Conservation (phyloP, 1,284 basidiomycete genomes). For the Ustilago trichophora region DNA sequence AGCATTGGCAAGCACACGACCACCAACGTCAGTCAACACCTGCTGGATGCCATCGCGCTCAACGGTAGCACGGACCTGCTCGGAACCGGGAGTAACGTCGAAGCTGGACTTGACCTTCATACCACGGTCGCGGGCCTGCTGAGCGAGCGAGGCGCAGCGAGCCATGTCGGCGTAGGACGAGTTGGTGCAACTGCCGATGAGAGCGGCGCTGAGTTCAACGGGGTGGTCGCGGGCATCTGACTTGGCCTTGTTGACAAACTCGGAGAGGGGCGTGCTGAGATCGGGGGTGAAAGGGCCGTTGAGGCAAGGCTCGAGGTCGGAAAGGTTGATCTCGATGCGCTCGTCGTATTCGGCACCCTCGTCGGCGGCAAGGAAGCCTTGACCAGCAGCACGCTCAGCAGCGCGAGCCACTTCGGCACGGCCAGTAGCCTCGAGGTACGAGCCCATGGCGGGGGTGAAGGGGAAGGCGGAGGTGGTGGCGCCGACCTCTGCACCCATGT, state of each 20-base stretch:
- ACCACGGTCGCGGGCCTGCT: constrained; percentile 86
- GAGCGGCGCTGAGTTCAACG: constrained; percentile 81
- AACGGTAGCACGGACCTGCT: constrained; percentile 97
- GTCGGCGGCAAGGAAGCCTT: constrained; percentile 81
- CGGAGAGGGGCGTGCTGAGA: constrained; percentile 91
- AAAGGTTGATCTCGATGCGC: constrained; percentile 91
- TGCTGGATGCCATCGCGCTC: constrained; percentile 89
- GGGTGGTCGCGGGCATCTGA: constrained; percentile 83
- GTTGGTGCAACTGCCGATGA: constrained; percentile 98
- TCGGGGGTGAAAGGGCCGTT: constrained; percentile 99
- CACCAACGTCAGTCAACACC: constrained; percentile 84
- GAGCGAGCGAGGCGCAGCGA: constrained; percentile 87
- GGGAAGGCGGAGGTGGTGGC: constrained; percentile 98
- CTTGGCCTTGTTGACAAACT: constrained; percentile 82
- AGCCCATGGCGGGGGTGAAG: constrained; percentile 84
- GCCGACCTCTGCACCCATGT: constrained; percentile 99
- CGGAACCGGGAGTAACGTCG: constrained; percentile 95
- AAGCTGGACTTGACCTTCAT: constrained; percentile 88
- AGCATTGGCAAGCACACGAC: constrained; percentile 92
- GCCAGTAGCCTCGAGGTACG: constrained; percentile 89
- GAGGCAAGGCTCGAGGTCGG: constrained; percentile 85
- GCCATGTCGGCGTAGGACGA: constrained; percentile 72
- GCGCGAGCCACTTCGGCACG: constrained; percentile 86
- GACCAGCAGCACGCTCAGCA: constrained; percentile 84
- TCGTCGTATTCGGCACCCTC: constrained; percentile 94